phyloP scores from a whole-genome alignment of 139 green algal species.

The Pedinophyceae sp. region DNA sequence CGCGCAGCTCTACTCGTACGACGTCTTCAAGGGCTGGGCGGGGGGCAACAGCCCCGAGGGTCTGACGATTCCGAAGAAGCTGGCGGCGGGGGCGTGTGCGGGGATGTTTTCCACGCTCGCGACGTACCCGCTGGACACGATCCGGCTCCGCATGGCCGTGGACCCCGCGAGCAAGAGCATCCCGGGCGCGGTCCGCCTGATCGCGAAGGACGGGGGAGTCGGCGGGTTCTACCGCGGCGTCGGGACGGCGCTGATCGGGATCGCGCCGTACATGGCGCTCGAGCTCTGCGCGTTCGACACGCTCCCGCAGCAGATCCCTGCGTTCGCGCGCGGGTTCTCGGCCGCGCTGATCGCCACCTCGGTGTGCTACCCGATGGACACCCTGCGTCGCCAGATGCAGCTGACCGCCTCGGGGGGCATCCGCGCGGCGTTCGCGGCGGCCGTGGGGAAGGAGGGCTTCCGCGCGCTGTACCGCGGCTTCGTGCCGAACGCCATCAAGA shows the following conservation, averaged over 20 bases:
- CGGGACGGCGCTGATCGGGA: conserved; percentile 44
- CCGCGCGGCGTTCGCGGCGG: not conserved
- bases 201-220: conserved; percentile 38
- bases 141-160: conserved; percentile 56
- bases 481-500: conserved; percentile 63
- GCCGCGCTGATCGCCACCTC: conserved; percentile 50
- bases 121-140: conserved; percentile 65
- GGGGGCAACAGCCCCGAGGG: too few species aligned
- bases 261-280: conserved; percentile 66
- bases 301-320: conserved; percentile 22
- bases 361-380: conserved; percentile 63
- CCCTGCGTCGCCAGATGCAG: conserved; percentile 34
- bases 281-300: conserved; percentile 53
- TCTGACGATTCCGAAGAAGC: conserved; percentile 26
- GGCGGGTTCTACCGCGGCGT: conserved; percentile 51
- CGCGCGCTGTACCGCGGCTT: conserved; percentile 56
- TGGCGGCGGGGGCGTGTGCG: conserved; percentile 45
- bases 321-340: conserved; percentile 43
- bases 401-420: conserved; percentile 5
- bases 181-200: conserved; percentile 14
- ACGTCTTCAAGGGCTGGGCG: conserved; percentile 51
- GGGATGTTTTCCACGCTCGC: conserved; percentile 53
- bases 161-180: conserved; percentile 43
- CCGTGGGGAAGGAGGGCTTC: conserved; percentile 21
- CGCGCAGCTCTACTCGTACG: conserved; percentile 48